Evolutionary conservation across 345 rosid species (phyloP).

Genomic region (Noccaea caerulescens): DNA sequence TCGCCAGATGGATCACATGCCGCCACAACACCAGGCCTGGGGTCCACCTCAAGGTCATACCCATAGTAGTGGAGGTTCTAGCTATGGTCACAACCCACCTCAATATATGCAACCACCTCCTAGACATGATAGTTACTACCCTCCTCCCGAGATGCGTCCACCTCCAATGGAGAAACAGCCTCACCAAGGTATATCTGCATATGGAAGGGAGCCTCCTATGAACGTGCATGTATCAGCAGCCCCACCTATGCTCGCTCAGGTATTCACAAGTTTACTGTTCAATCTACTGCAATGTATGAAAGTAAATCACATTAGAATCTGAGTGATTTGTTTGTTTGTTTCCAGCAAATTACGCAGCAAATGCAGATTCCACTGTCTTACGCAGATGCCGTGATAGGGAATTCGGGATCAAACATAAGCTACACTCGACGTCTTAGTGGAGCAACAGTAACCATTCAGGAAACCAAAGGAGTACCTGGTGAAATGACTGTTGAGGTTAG

Average conservation of each 20-base stretch:
- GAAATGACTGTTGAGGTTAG: constrained; percentile 99
- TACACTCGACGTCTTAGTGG: constrained; percentile 97
- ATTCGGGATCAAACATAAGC: constrained; percentile 93
- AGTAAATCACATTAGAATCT: constrained; percentile 3
- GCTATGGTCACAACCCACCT: constrained; percentile 74
- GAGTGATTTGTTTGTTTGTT: constrained; percentile 24
- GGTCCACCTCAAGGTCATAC: constrained; percentile 89
- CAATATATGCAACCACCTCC: constrained; percentile 80
- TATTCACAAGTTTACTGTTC: constrained; percentile 32
- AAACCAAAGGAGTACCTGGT: constrained; percentile 92
- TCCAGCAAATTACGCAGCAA: constrained; percentile 77
- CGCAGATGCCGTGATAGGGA: constrained; percentile 98
- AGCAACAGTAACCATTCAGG: constrained; percentile 95
- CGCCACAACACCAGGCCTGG: constrained; percentile 93
- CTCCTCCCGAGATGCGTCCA: constrained; percentile 77
- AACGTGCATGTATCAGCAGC: constrained; percentile 74
- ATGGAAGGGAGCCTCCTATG: constrained; percentile 91
- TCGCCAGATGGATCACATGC: constrained; percentile 85
- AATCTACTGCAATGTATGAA: background rate
- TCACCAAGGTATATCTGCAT: constrained; percentile 94
- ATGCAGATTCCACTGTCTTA: constrained; percentile 92
- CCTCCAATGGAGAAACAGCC: constrained; percentile 91
- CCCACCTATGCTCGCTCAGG: constrained; percentile 96
- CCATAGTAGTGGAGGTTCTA: constrained; percentile 71
- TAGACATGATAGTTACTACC: constrained; percentile 85